phyloP scores from a whole-genome alignment of 2,329 filamentous ascomycete species.

The Claviceps maximensis region DNA sequence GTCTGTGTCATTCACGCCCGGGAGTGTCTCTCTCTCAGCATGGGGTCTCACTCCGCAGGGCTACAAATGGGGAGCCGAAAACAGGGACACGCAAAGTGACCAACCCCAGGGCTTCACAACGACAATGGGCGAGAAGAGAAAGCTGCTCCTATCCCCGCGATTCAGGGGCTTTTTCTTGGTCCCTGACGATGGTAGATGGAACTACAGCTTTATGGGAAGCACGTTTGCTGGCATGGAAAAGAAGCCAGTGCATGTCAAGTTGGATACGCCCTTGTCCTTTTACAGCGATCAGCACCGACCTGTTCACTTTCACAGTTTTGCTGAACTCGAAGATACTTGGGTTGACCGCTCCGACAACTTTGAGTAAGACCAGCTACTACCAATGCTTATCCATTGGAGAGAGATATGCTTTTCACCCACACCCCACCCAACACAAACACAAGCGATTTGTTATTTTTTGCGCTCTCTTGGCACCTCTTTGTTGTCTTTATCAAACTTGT shows the following conservation, averaged over 20 bases:
- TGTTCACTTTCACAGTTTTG: slow-evolving; percentile 93
- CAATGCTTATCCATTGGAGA: neutral
- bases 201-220: slow-evolving; percentile 96
- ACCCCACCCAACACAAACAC: neutral
- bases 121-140: slow-evolving; percentile 87
- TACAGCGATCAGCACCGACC: slow-evolving; percentile 89
- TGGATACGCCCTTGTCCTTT: slow-evolving; percentile 81
- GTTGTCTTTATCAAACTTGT: neutral
- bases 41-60: slow-evolving; percentile 87
- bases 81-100: slow-evolving; percentile 84
- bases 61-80: slow-evolving; percentile 94
- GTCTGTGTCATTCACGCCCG: slow-evolving; percentile 91
- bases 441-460: neutral
- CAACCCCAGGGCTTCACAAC: slow-evolving; percentile 90
- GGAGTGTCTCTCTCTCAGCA: slow-evolving; percentile 85
- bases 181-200: slow-evolving; percentile 82
- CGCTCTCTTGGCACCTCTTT: neutral
- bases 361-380: slow-evolving; percentile 40
- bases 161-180: slow-evolving; percentile 95
- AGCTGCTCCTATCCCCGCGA: slow-evolving; percentile 82
- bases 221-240: slow-evolving; percentile 82
- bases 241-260: slow-evolving; percentile 79
- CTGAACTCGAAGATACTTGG: slow-evolving; percentile 92
- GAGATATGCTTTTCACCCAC: no score
- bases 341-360: slow-evolving; percentile 90